Evolutionary conservation across 441 rosid genomes (phyloP).

Genomic region (Monsonia emarginata): DNA sequence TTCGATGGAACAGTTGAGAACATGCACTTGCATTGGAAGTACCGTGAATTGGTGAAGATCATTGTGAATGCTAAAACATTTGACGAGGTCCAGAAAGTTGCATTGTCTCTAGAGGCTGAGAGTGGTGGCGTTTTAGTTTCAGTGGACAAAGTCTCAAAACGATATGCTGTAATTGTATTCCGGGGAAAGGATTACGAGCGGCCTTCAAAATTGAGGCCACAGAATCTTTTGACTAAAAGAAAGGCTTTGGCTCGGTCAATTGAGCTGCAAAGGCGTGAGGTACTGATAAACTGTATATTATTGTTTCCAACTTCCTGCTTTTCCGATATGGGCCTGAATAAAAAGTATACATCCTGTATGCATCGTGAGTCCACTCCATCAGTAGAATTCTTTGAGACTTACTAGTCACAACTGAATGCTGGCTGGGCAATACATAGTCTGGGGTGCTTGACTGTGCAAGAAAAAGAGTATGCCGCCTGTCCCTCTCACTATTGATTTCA

Average conservation of each 20-base stretch:
- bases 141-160: constrained; percentile 79
- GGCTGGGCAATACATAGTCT: too few species aligned
- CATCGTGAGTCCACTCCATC: not conserved
- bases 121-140: constrained; percentile 94
- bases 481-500: too few species aligned
- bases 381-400: not conserved
- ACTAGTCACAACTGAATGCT: not conserved
- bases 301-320: not conserved
- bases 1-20: constrained; percentile 93
- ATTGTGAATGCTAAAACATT: constrained; percentile 59
- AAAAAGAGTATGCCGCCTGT: too few species aligned
- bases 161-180: constrained; percentile 72
- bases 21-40: constrained; percentile 98
- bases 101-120: constrained; percentile 88
- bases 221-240: constrained; percentile 84
- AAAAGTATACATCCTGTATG: too few species aligned
- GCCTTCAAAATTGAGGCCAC: constrained; percentile 73
- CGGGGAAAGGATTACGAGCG: constrained; percentile 80
- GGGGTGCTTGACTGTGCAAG: too few species aligned
- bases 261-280: constrained; percentile 66
- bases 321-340: not conserved
- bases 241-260: constrained; percentile 92
- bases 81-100: constrained; percentile 71
- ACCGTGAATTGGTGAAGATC: constrained; percentile 80
- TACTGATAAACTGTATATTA: constrained; percentile 8